Base-by-base conservation (phyloP, 1,139 yeast species). In the Pichia norvegensis region DNA sequence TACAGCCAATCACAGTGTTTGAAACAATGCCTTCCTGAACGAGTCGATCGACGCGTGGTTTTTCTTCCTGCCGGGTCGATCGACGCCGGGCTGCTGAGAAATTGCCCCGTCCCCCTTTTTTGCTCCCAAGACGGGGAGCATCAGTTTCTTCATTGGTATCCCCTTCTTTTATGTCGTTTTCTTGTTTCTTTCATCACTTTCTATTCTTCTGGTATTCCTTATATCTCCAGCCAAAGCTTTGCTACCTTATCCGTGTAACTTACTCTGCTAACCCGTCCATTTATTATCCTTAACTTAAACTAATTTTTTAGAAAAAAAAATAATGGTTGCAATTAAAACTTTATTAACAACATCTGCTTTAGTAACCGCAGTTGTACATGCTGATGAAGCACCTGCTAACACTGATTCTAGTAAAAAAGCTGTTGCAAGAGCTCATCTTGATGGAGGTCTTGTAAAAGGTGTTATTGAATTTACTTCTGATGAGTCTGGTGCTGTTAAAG, bases 401-500 rank as follows among this genome's bases (percentile, higher is more conserved):
- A 50, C 46, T 4, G 64, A 62, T 46, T 59, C 63, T 19, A 58
- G 60, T 8, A 55, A 53, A 43, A 56, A 51, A 31, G 51, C 56
- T 19, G 51, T 61, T 23, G 64, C 61, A 33, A 59, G 61, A 49
- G 67, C 67, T 10, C 63, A 66, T 49, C 53, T 63, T 23, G 67
- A 64, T 48, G 51, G 46, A 11, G 65, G 60, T 16, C 44, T 50
- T 10, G 51, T 60, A 16, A 58, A 60, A 40, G 70, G 69, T 46
- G 51, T 59, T 29, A 53, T 65, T 45, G 65, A 62, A 46, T 64
- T 66, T 46, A 56, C 63, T 17, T 59, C 66, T 10, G 45, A 37
- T 10, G 55, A 57, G 43, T 61, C 62, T 45, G 69, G 70, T 42
- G 56, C 63, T 3, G 79, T 77, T 36, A 67, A 72, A 46, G 82